Base-by-base conservation (phyloP, 2,329 filamentous ascomycete genomes). In the Zarea fungicola region DNA sequence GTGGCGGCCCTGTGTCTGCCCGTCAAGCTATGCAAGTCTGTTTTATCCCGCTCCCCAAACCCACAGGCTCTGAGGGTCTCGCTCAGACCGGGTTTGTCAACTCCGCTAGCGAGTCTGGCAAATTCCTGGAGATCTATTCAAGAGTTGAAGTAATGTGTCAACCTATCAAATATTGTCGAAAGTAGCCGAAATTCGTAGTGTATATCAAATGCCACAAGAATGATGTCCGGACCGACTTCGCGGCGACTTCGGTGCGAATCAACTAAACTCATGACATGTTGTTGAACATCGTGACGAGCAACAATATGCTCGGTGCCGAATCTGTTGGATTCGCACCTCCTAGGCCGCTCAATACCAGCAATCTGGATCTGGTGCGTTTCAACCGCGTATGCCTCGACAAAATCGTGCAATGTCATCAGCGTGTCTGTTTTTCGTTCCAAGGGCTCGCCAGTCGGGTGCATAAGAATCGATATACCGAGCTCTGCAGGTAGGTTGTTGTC, bases 101-200 rank as follows among this genome's bases (percentile, higher is more conserved):
- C 14, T 5, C 16, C 4, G 44, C 35, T 48, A 3, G 28, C 34
- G 26, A 23, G 26, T 9, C 35, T 16, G 5, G 44, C 26, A 4
- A 48, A 21, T 29, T 48, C 44, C 7, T 48, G 44, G 18, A 48
- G 5, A 19, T 48, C 44, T n/a, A 48, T 19, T 36, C 44, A 48
- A 14, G 44, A 48, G 6, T 31, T 46, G 5, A 46, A 46, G n/a
- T 46, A 46, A 3, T 29, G 13, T 16, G 42, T 22, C 5, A 46
- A 23, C 14, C n/a, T 8, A 9, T n/a, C 21, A 32, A 36, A 37
- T 8, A 29, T 29, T n/a, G 42, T 46, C 18, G 32, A 37, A 11
- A 46, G 34, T 8, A 46, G 13, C 22, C n/a, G 11, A 21, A 46
- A 46, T 16, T 46, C 42, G 16, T 14, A 46, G 2, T 21, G 42